Base-by-base conservation (phyloP, 2,329 filamentous ascomycete species). In the Fonsecaea monophora region DNA sequence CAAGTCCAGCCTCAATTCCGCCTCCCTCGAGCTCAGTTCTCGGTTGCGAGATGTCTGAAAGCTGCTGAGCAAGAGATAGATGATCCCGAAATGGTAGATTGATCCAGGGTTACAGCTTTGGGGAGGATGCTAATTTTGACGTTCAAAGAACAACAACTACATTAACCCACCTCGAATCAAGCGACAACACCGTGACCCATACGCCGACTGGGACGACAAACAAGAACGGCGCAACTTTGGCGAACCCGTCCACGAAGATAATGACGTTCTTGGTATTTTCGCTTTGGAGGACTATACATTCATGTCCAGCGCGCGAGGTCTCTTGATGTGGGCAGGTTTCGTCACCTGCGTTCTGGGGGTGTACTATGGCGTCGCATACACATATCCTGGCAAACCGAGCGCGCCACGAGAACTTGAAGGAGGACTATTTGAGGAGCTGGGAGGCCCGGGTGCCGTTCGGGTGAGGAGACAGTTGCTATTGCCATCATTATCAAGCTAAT, bases 181-280 rank as follows among this genome's bases (percentile, higher is more conserved):
- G 85, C 91, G 94, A 74, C 90, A 93, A 79, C 91, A 92, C 82
- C 92, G 95, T 78, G 95, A 98, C 80, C 95, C 96, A 40, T 87
- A 98, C 78, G 94, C 81, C 77, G 89, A 92, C 77, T 99, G 93
- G 92, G 98, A 93, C 92, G 94, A 99, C 82, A 91, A 93, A 80
- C 95, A 99, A 82, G 95, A 98, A 81, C 90, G 94, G 78, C 89
- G 95, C 76, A 98, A 99, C 85, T 98, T 92, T 78, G 94, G 94
- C 80, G 96, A 99, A 81, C 92, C 94, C 12, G 88, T 96, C 60
- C 94, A 99, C 80, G 96, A 99, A 81, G 95, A 99, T 80, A 91
- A 97, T 80, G 96, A 99, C 78, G 86, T 93, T 65, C 85, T 98
- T 65, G 94, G 93, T 74, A 90, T 97, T 71, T 94, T 99, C 81